Conservation (phyloP, 139 green algal species). For the Auxenochlorella pyrenoidosa region DNA sequence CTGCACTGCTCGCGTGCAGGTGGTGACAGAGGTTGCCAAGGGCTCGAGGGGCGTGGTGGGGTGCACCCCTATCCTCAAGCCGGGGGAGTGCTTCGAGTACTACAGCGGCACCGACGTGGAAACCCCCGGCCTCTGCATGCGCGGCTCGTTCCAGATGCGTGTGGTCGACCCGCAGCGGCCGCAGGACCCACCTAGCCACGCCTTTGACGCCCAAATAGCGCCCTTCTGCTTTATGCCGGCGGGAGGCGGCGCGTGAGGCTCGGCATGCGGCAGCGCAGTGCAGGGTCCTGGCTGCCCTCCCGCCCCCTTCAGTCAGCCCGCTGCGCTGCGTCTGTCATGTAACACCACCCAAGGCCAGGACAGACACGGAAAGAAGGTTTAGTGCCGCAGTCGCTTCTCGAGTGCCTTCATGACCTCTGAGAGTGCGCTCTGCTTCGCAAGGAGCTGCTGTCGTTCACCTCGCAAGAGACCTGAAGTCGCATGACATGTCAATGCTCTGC, state of each 20-base stretch:
- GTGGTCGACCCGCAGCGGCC: constrained; percentile 20
- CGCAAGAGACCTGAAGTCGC: too few species aligned
- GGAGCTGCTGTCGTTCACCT: too few species aligned
- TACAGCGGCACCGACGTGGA: constrained; percentile 47
- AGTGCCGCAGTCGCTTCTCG: too few species aligned
- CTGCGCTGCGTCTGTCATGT: too few species aligned
- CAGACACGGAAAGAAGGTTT: too few species aligned
- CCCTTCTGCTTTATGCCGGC: constrained; percentile 32
- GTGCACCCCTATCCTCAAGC: constrained; percentile 54
- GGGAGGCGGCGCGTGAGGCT: background rate
- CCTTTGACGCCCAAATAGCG: constrained; percentile 46
- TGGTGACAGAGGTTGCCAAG: constrained; percentile 38
- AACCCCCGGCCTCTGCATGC: constrained; percentile 28
- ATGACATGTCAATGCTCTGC: too few species aligned
- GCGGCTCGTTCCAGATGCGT: constrained; percentile 53
- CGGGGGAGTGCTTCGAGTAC: constrained; percentile 52
- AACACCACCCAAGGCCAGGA: too few species aligned
- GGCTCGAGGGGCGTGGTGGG: constrained; percentile 48
- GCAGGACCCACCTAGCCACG: background rate
- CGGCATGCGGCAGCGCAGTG: background rate
- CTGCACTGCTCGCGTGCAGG: background rate
- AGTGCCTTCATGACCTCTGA: too few species aligned
- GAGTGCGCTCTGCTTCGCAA: too few species aligned
- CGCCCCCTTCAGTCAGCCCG: too few species aligned
- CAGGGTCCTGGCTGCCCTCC: too few species aligned